Base-by-base conservation (phyloP, 371 early-diverging fungal genomes). In the Circinella minor region DNA sequence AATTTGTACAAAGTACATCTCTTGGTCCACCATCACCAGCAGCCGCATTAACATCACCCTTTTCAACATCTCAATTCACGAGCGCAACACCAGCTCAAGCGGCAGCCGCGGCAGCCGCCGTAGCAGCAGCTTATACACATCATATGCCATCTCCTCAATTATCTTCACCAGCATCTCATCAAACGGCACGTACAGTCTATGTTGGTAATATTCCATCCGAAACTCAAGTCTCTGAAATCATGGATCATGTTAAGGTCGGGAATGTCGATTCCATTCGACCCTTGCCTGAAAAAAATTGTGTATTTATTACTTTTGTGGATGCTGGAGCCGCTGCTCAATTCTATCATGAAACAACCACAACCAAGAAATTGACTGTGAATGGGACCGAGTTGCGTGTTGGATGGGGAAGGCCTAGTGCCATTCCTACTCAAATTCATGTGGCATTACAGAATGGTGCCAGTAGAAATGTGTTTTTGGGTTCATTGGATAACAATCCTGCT, bases 291-390 rank as follows among this genome's bases (percentile, higher is more conserved):
- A 93, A 92, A 72, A 90, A 85, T 73, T 94, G 95, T 67, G 86
- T 90, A 11, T 95, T 95, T 74, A 77, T 94, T 51, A 86, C 94
- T 10, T 95, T 95, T 76, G 70, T 94, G 64, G 92, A 94, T 43
- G 77, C 91, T 3, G 47, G 77, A 1, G 79, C 88, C 3, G 96
- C 96, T 36, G 73, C 76, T 15, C 81, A 81, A 34, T 87, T 88
- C 55, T 83, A 84, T 67, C 79, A 81, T 46, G 90, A 90, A 37
- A 34, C 57, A 18, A 82, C 83, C 36, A 80, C 77, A 20, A 67
- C 80, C 13, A 80, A 77, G 49, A 83, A 74, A 36, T 60, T 80
- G 11, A 68, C 54, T 4, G 68, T 91, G 46, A 73, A 77, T 43
- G 89, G 85, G 14, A 74, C 75, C 39, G 92, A 90, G 65, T 72